Base-by-base conservation (phyloP, 1,139 yeast genomes). In the Suhomyces kunorum region DNA sequence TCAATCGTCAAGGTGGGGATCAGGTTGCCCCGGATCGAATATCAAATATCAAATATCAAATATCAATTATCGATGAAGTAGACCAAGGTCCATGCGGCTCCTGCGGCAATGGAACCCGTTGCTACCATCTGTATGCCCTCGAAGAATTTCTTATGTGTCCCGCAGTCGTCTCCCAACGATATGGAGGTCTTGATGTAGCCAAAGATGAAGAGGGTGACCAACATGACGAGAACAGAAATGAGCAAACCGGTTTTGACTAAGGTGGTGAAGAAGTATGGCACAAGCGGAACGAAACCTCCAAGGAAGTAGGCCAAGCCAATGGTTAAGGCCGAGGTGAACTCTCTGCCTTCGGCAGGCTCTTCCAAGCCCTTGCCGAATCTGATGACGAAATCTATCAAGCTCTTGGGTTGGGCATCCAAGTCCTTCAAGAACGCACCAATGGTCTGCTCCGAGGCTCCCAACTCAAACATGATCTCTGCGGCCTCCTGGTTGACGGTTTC, bases 81-180 rank as follows among this genome's bases (percentile, higher is more conserved):
- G 32, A 92, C 98, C 59, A 90, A 77, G 33, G 81, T 81, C 96
- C 96, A 92, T 15, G 98, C 98, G 18, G 95, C 87, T 6, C 96
- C 95, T 5, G 98, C 98, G 18, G 98, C 98, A 24, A 86, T 68
- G 13, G 97, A 95, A 31, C 98, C 98, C 38, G 88, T 90, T 15
- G 85, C 67, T 42, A 89, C 83, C 98, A 92, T 92, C 64, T 89
- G 95, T 30, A 85, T 42, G 38, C 98, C 98, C 61, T 89, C 96
- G 34, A 69, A 65, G 5, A 85, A 66, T 55, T 87, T 86, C 54
- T 80, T 81, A 45, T 59, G 56, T 8, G 63, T 63, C 12, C 87
- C 76, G 54, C 88, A 80, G 47, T 83, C 90, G 28, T 79, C 81
- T 41, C 95, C 95, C 68, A 90, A 80, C 8, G 97, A 85, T 39